phyloP scores from a whole-genome alignment of 2,329 filamentous ascomycete genomes.

The Aspergillus terreus region DNA sequence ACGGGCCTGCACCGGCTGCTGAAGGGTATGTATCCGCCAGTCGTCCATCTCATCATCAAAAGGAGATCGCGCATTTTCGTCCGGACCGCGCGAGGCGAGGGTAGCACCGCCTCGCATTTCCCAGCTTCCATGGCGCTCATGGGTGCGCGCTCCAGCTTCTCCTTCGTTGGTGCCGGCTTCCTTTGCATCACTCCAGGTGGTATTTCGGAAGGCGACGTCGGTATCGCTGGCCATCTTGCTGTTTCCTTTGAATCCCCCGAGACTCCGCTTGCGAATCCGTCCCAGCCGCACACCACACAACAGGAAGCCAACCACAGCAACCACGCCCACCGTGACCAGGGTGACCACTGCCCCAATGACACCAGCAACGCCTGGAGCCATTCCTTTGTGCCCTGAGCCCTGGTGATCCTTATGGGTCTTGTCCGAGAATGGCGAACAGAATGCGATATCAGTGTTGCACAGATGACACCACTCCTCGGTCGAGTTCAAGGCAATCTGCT shows the following conservation, averaged over 20 bases:
- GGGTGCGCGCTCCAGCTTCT: conserved; percentile 30
- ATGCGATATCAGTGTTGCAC: conserved; percentile 47
- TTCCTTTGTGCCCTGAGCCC: conserved; percentile 8
- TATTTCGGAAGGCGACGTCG: conserved; percentile 44
- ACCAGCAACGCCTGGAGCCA: conserved; percentile 49
- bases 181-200: conserved; percentile 39
- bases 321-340: conserved; percentile 42
- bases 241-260: conserved; percentile 56
- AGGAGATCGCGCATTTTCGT: conserved; percentile 28
- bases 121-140: conserved; percentile 57
- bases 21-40: conserved; percentile 19
- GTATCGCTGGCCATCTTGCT: conserved; percentile 53
- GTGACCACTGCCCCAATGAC: conserved; percentile 55
- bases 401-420: background rate
- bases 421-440: conserved; percentile 46
- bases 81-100: conserved; percentile 12
- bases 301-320: conserved; percentile 40
- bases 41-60: conserved; percentile 44
- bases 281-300: conserved; percentile 47
- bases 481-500: conserved; percentile 40
- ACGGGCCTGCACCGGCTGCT: conserved; percentile 42
- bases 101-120: conserved; percentile 44
- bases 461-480: conserved; percentile 51
- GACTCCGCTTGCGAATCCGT: conserved; percentile 34
- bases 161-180: conserved; percentile 25